Conservation (phyloP, 768 basidiomycete species). For the Lyophyllum atratum region DNA sequence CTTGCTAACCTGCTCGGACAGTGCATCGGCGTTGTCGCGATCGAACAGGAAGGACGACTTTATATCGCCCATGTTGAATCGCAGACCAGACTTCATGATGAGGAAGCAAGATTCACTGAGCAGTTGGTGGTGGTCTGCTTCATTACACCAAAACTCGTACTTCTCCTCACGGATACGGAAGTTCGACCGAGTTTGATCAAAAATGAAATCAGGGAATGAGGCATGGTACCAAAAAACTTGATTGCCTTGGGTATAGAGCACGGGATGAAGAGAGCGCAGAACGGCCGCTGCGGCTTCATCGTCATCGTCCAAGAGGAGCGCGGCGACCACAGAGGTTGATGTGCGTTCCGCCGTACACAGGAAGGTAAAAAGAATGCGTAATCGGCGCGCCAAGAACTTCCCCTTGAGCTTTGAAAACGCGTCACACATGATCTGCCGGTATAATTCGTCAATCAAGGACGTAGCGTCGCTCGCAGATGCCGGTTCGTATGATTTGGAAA, state of each 20-base stretch:
- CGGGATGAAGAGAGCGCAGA: constrained; percentile 16
- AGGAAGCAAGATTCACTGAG: constrained; percentile 18
- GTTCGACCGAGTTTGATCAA: not conserved
- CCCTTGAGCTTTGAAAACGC: too few relatives aligned
- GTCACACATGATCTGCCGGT: too few relatives aligned
- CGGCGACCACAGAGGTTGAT: constrained; percentile 16
- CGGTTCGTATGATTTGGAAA: too few relatives aligned
- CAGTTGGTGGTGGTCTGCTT: constrained; percentile 6
- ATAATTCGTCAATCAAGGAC: too few relatives aligned
- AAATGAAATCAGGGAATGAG: constrained; percentile 24
- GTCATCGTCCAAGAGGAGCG: constrained; percentile 9
- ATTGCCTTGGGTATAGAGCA: constrained; percentile 19
- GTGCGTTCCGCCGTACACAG: too few relatives aligned
- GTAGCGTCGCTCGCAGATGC: too few relatives aligned
- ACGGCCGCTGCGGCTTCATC: constrained; percentile 6
- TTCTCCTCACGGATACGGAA: not conserved
- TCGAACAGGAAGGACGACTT: constrained; percentile 19
- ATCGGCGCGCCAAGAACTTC: not conserved
- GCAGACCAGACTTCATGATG: constrained; percentile 16
- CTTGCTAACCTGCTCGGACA: not conserved
- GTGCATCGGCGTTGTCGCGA: not conserved
- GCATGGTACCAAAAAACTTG: constrained; percentile 22
- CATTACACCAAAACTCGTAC: constrained; percentile 9
- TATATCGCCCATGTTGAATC: constrained; percentile 24
- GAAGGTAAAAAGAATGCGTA: constrained; percentile 21